phyloP scores from a whole-genome alignment of 1,284 basidiomycete genomes.

The Heterobasidion parviporum region DNA sequence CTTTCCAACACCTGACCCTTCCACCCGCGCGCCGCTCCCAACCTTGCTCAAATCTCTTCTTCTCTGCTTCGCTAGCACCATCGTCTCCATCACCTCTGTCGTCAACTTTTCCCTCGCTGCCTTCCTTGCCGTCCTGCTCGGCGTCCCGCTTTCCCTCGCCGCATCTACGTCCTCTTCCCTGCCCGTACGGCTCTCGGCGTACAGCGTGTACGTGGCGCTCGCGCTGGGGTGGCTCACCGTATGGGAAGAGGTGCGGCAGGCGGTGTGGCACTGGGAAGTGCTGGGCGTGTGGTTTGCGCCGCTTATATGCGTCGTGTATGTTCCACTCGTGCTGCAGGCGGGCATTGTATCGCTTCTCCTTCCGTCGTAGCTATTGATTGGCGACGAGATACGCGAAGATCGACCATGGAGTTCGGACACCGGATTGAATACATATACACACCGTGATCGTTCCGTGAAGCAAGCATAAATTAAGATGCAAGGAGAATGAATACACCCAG shows the following conservation, averaged over 20 bases:
- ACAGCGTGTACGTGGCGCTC: slow-evolving; percentile 35
- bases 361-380: not conserved
- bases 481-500: not conserved
- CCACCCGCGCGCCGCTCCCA: slow-evolving; percentile 30
- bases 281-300: slow-evolving; percentile 71
- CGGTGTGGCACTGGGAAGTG: slow-evolving; percentile 65
- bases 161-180: slow-evolving; percentile 21
- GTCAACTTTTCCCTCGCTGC: slow-evolving; percentile 87
- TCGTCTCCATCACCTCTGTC: slow-evolving; percentile 79
- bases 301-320: slow-evolving; percentile 64
- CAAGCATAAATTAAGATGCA: not conserved
- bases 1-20: not conserved
- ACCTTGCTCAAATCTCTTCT: slow-evolving; percentile 61
- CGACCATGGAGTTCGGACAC: no score
- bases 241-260: slow-evolving; percentile 33
- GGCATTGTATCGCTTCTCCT: slow-evolving; percentile 45
- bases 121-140: slow-evolving; percentile 52
- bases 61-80: slow-evolving; percentile 71
- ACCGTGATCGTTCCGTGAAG: no score
- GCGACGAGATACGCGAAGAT: not conserved
- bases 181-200: slow-evolving; percentile 26
- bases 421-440: no score
- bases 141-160: slow-evolving; percentile 49
- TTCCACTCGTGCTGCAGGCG: slow-evolving; percentile 62
- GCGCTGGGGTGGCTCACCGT: slow-evolving; percentile 53